Percentiles rank a stretch among this genome's conserved stretches.
phyloP scores from a whole-genome alignment of 2,329 filamentous ascomycete genomes.

The Fusarium tuaranense region DNA sequence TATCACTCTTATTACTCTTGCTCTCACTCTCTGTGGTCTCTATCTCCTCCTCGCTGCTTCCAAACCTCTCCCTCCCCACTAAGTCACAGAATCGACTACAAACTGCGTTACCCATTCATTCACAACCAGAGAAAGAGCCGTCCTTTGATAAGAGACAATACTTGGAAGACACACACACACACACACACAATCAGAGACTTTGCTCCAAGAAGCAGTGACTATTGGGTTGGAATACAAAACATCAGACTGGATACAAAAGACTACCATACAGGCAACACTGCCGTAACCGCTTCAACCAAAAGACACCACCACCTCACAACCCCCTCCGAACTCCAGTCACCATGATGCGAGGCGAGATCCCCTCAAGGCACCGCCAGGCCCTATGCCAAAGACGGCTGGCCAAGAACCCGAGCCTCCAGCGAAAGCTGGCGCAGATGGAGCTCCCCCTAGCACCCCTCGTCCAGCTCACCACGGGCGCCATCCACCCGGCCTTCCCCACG shows the following conservation, averaged over 20 bases:
- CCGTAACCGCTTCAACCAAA: neutral
- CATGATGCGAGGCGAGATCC: conserved; percentile 51
- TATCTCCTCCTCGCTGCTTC: neutral
- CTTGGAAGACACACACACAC: neutral
- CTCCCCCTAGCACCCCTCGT: conserved; percentile 76
- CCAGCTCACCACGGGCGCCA: conserved; percentile 68
- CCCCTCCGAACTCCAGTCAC: conserved; percentile 27
- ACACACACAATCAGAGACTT: conserved; percentile 16
- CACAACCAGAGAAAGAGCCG: conserved; percentile 20
- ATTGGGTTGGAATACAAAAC: conserved; percentile 13
- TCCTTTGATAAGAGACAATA: conserved; percentile 28
- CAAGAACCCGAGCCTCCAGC: conserved; percentile 63
- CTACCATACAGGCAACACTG: neutral
- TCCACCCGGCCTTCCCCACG: conserved; percentile 73
- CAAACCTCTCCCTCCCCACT: neutral
- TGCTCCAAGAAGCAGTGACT: conserved; percentile 1
- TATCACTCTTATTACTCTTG: conserved; percentile 1
- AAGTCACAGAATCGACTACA: conserved; percentile 24
- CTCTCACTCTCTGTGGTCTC: neutral
- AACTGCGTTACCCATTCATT: conserved; percentile 16
- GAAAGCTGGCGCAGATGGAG: conserved; percentile 75
- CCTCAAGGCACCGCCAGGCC: conserved; percentile 47
- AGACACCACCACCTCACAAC: neutral
- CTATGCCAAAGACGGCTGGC: conserved; percentile 50
- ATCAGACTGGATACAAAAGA: neutral